Percentiles rank a stretch among this genome's conserved stretches.
phyloP scores from a whole-genome alignment of 2,329 filamentous ascomycete genomes.

The Neofusicoccum ribis region DNA sequence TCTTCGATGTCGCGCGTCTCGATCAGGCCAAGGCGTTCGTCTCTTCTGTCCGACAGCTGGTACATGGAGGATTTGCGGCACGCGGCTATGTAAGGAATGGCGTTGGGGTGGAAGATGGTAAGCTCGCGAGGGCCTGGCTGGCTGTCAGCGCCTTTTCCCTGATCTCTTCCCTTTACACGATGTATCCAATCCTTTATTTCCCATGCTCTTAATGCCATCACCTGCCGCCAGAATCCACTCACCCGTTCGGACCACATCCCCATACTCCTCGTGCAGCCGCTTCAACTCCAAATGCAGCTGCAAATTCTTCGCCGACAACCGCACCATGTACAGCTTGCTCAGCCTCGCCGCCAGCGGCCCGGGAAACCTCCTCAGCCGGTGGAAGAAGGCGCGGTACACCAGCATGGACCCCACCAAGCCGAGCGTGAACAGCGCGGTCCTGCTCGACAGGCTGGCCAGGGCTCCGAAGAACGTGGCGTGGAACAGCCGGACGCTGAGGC shows the following conservation, averaged over 20 bases:
- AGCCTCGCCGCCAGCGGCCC: constrained; percentile 38
- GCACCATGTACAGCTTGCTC: constrained; percentile 22
- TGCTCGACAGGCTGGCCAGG: background rate
- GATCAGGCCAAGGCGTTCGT: constrained; percentile 29
- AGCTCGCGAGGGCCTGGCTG: constrained; percentile 21
- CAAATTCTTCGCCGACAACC: background rate
- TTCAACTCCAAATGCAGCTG: constrained; percentile 17
- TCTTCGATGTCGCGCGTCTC: constrained; percentile 31
- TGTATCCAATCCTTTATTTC: no score
- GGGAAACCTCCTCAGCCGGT: constrained; percentile 36
- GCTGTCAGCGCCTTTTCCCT: background rate
- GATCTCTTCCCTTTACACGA: background rate
- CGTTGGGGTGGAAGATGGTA: background rate
- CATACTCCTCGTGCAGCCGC: constrained; percentile 2
- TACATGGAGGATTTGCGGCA: constrained; percentile 10
- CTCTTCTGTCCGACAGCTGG: constrained; percentile 12
- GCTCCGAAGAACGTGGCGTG: background rate
- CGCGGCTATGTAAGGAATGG: background rate
- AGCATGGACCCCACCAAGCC: background rate
- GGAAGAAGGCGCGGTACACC: constrained; percentile 35
- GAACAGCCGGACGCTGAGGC: background rate
- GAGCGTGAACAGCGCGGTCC: background rate
- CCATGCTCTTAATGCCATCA: no score
- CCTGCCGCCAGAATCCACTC: constrained; percentile 25
- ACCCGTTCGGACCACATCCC: constrained; percentile 23